Evolutionary conservation across 2,329 filamentous ascomycete species (phyloP).

Genomic region (Knoxdaviesia capensis): DNA sequence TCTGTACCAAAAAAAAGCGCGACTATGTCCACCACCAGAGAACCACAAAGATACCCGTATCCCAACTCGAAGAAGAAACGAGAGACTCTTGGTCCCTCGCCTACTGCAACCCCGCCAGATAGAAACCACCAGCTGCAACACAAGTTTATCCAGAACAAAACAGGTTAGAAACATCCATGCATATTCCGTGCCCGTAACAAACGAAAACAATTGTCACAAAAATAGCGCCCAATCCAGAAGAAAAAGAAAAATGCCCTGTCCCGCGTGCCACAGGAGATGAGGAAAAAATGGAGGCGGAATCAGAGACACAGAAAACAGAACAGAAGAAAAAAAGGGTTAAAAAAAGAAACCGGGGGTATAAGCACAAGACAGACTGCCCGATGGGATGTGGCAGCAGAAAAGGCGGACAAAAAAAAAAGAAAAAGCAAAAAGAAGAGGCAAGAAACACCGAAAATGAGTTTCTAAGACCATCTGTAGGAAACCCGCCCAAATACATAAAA

Average conservation of each 20-base stretch:
- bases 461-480: too few relatives aligned
- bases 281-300: neutral
- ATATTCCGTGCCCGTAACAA: neutral
- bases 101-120: neutral
- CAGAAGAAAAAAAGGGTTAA: neutral
- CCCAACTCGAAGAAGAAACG: neutral
- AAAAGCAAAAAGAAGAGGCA: conserved; percentile 10
- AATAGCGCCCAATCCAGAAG: neutral
- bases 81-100: neutral
- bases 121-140: neutral
- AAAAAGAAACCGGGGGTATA: conserved; percentile 1
- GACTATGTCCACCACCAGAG: neutral
- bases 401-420: conserved; percentile 4
- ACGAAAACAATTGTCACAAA: neutral
- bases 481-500: too few relatives aligned
- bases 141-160: neutral
- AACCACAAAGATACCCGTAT: neutral
- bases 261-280: neutral
- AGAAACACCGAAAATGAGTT: neutral
- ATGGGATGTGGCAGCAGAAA: neutral
- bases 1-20: neutral
- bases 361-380: neutral
- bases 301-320: neutral
- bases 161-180: too few relatives aligned
- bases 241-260: neutral